Evolutionary conservation across 2,329 filamentous ascomycete species (phyloP).

Genomic region (Talaromyces sp.): DNA sequence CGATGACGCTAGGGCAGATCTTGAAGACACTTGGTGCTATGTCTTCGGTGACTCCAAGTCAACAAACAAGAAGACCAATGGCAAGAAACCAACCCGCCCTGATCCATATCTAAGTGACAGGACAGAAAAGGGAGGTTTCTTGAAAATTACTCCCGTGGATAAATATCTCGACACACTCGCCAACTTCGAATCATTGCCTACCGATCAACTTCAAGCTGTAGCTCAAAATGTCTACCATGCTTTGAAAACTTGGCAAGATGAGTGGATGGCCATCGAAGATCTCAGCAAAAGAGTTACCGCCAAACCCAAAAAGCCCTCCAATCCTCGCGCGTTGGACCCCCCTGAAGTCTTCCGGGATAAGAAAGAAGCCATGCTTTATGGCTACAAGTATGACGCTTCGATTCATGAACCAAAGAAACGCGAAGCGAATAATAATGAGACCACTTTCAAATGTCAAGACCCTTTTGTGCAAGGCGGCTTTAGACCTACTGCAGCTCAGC

Average conservation of each 20-base stretch:
- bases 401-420: conserved; percentile 17
- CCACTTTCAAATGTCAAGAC: conserved; percentile 51
- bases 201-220: conserved; percentile 54
- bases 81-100: conserved; percentile 27
- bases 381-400: conserved; percentile 53
- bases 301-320: conserved; percentile 50
- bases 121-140: conserved; percentile 34
- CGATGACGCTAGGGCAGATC: conserved; percentile 28
- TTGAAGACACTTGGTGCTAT: conserved; percentile 33
- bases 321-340: conserved; percentile 52
- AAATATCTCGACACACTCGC: conserved; percentile 36
- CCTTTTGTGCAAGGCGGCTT: conserved; percentile 54
- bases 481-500: conserved; percentile 42
- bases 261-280: conserved; percentile 52
- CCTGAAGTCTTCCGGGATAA: conserved; percentile 55
- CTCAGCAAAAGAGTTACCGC: conserved; percentile 49
- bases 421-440: conserved; percentile 31
- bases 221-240: conserved; percentile 53
- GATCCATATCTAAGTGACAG: conserved; percentile 34
- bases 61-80: conserved; percentile 29
- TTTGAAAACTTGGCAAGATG: conserved; percentile 56
- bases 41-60: conserved; percentile 32
- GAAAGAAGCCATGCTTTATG: conserved; percentile 60
- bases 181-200: conserved; percentile 42
- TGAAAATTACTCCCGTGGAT: conserved; percentile 37